phyloP scores from a whole-genome alignment of 2,329 filamentous ascomycete genomes.

The Colletotrichum sp. region DNA sequence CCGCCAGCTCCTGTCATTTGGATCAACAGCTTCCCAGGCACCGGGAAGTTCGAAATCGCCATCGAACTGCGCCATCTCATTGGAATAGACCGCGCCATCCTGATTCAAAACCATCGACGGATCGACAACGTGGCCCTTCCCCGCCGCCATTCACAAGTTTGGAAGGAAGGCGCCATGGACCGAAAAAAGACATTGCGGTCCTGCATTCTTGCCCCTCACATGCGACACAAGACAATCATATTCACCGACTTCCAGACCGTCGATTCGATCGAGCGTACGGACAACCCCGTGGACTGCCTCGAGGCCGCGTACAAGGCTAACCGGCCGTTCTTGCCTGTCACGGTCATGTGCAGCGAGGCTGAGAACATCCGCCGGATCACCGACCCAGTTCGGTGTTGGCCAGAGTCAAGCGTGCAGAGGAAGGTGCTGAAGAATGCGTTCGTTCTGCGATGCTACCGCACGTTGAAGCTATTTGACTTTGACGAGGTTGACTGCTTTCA shows the following conservation, averaged over 20 bases:
- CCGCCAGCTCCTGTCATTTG: background rate
- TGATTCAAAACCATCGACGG: background rate
- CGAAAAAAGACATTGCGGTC: accelerated
- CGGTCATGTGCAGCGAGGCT: background rate
- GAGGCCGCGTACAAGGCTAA: background rate
- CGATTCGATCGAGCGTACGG: background rate
- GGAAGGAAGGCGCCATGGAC: background rate
- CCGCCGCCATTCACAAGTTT: background rate
- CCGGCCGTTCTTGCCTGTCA: background rate
- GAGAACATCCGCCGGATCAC: background rate
- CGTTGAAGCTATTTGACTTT: background rate
- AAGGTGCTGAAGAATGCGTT: background rate
- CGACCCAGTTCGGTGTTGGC: background rate
- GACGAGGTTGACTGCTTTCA: accelerated
- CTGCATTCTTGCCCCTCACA: background rate
- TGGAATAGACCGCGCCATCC: background rate
- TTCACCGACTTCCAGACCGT: background rate
- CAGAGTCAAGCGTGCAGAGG: background rate
- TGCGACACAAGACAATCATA: background rate
- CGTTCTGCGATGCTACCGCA: background rate
- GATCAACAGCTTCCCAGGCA: background rate
- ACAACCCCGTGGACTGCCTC: background rate
- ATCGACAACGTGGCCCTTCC: background rate
- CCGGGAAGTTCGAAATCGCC: background rate
- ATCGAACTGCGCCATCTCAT: background rate